Evolutionary conservation across 1,284 basidiomycete genomes (phyloP), one percentile per base, ranked within the genome.

Genomic region (Cryptococcus sp.): DNA sequence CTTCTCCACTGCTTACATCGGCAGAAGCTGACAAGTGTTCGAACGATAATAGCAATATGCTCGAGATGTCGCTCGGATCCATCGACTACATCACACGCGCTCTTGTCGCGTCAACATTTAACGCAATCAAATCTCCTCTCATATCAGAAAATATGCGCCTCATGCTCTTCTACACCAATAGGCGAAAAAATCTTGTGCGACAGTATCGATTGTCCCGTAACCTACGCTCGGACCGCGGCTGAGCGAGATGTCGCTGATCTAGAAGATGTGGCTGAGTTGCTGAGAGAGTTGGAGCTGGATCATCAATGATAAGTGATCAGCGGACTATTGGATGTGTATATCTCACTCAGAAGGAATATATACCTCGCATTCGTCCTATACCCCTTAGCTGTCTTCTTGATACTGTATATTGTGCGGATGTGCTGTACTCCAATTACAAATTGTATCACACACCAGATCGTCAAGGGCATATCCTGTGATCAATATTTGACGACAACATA

Each of bases 181-280:
- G 79, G 75, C 4, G 91, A 93, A 56, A 80, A 83, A 0, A 83
- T 88, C 51, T 75, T 82, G 46, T 96, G 93, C 76, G 85, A 88
- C 68, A 91, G 89, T 5, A 79, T 90, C 52, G 92, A 95, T 70
- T 96, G 93, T 70, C 83, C 87, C 0, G 87, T 89, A 83, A 74
- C 91, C 37, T 96, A 86, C 67, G 84, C 86, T 37, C 82, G 91
- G 20, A 84, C 83, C 60, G 86, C 85, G 67, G 83, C 85, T 2
- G 84, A 87, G 64, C 79, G 82, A 56, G 86, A 86, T 64, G 76
- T 81, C 19, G 85, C 71, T 20, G 77, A 78, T 64, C 57, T 73
- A 22, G 66, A 50, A 10, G 70, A 62, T 16, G 67, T 73, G 23
- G 52, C 55, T 10, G 55, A 40, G 1, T 43, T 74, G 17, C 37